These are phyloP conservation scores for Saitozyma sp. DNA, from an alignment of 768 basidiomycete species.

Conservation along the genomic window DNA sequence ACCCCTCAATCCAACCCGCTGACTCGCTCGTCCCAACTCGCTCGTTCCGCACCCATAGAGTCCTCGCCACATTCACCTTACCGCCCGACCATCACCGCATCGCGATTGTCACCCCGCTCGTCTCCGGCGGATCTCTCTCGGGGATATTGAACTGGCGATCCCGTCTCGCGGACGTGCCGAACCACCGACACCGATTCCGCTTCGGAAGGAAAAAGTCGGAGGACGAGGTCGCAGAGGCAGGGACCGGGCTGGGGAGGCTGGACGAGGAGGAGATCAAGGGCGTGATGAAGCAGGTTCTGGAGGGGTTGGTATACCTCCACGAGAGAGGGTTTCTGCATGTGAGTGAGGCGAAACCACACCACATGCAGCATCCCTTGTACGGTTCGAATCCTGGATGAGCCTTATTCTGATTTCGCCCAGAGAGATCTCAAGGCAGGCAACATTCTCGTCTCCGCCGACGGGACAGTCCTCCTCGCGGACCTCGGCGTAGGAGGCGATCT, in stretches of 20 bases:
- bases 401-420: slow-evolving; percentile 81
- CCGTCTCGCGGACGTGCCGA: slow-evolving; percentile 16
- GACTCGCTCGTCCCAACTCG: not conserved
- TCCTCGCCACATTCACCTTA: slow-evolving; percentile 38
- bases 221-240: slow-evolving; percentile 66
- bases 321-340: slow-evolving; percentile 31
- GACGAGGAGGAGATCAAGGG: slow-evolving; percentile 85
- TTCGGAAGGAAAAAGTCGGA: not conserved
- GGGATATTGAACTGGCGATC: slow-evolving; percentile 37
- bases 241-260: slow-evolving; percentile 59
- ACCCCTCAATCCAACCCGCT: not conserved
- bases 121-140: slow-evolving; percentile 36
- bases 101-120: slow-evolving; percentile 41
- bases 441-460: slow-evolving; percentile 71
- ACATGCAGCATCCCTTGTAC: not conserved
- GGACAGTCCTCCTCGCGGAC: slow-evolving; percentile 77
- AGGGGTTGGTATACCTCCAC: slow-evolving; percentile 58
- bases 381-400: slow-evolving; percentile 58
- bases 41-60: slow-evolving; percentile 8
- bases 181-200: no score
- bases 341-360: slow-evolving; percentile 1
- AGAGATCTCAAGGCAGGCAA: slow-evolving; percentile 94
- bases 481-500: slow-evolving; percentile 88
- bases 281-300: slow-evolving; percentile 77
- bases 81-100: slow-evolving; percentile 40